A percentile compares a stretch with the other conserved stretches of the same genome.
phyloP scores from a whole-genome alignment of 164 flowering plant species.

The Annona cherimola region DNA sequence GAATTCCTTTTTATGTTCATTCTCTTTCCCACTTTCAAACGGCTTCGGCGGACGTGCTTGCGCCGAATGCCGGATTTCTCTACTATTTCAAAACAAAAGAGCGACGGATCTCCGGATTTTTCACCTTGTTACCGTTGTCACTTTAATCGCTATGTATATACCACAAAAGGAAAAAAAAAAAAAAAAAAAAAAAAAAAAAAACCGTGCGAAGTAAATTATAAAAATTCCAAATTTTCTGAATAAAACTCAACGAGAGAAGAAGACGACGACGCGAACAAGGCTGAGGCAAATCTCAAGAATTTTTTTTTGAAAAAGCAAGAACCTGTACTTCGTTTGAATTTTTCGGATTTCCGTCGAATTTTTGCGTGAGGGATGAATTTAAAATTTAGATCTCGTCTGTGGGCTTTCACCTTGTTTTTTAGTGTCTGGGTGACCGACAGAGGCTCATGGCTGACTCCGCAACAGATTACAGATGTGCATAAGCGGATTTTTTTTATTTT shows the following conservation, averaged over 20 bases:
- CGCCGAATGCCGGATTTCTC: conserved; percentile 7
- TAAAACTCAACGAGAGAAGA: neutral
- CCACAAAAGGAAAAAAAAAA: neutral
- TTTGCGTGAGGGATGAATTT: too few relatives aligned
- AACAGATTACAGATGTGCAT: too few relatives aligned
- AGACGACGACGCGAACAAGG: too few relatives aligned
- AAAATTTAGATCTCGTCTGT: too few relatives aligned
- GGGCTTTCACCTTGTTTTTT: too few relatives aligned
- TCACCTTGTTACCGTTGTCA: neutral
- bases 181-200: neutral
- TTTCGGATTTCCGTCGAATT: too few relatives aligned
- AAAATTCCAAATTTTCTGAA: neutral
- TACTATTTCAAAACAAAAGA: neutral
- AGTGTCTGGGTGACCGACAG: too few relatives aligned
- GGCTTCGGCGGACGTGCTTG: neutral
- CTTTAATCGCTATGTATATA: neutral
- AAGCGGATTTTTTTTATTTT: too few relatives aligned
- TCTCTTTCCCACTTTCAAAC: neutral
- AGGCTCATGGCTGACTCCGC: too few relatives aligned
- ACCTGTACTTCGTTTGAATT: too few relatives aligned
- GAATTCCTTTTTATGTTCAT: neutral
- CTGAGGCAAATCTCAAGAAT: neutral
- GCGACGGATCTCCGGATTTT: neutral
- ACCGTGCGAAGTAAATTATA: neutral
- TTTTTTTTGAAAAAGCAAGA: too few relatives aligned